These are phyloP conservation scores for Boechera retrofracta DNA, from an alignment of 345 rosid genomes.

Conservation along the genomic window DNA sequence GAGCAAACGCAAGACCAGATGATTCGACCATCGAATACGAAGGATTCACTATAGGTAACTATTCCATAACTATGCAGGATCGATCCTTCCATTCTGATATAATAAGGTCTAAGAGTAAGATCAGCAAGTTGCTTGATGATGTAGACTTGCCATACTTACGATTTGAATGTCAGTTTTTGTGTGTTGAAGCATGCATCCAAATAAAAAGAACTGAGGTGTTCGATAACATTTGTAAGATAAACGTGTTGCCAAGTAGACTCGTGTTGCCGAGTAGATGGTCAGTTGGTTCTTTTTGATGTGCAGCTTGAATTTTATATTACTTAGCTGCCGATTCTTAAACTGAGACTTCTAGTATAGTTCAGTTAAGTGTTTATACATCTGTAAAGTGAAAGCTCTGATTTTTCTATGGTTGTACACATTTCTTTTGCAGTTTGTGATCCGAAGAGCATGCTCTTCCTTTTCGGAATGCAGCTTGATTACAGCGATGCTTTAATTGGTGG, in stretches of 20 bases:
- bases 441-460: conserved; percentile 92
- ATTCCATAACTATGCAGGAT: neutral
- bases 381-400: neutral
- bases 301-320: neutral
- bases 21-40: conserved; percentile 78
- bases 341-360: neutral
- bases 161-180: conserved; percentile 7
- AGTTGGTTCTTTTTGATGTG: too few relatives aligned
- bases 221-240: neutral
- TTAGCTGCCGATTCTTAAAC: neutral
- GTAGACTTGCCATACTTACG: neutral
- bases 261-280: conserved; percentile 1
- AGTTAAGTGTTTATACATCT: neutral
- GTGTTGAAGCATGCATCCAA: neutral
- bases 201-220: neutral
- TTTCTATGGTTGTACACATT: neutral
- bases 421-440: conserved; percentile 92
- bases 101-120: neutral
- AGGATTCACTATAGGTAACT: conserved; percentile 82
- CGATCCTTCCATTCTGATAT: neutral
- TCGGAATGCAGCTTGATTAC: conserved; percentile 96
- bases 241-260: neutral
- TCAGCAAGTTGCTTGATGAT: conserved; percentile 13
- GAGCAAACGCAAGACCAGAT: conserved; percentile 68
- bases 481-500: conserved; percentile 96